A percentile compares a stretch with the other conserved stretches of the same genome.
Evolutionary conservation across 306 rosid species (phyloP).

Genomic region (Neltuma alba): DNA sequence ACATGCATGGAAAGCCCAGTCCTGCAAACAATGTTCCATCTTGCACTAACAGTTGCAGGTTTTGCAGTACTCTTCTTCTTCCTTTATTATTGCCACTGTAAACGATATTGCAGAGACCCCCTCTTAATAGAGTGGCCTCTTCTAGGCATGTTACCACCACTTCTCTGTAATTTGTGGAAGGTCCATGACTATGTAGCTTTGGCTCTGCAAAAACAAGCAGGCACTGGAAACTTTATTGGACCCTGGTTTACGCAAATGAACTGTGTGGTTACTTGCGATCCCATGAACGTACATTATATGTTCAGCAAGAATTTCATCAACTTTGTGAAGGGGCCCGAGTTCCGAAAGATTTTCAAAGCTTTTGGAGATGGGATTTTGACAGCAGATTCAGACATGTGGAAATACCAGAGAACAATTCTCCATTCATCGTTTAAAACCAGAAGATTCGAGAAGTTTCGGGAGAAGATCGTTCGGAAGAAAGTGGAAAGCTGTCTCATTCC

Average conservation of each 20-base stretch:
- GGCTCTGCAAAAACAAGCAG: constrained; percentile 3
- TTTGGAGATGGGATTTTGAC: background rate
- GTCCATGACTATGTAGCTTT: constrained; percentile 26
- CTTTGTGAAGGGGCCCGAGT: constrained; percentile 26
- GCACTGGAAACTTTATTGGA: constrained; percentile 39
- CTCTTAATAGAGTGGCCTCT: constrained; percentile 28
- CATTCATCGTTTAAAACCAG: constrained; percentile 1
- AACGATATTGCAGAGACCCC: background rate
- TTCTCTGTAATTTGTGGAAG: constrained; percentile 5
- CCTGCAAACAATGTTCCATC: too few species aligned
- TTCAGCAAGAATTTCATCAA: constrained; percentile 22
- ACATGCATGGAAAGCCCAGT: too few species aligned
- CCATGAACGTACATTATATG: constrained; percentile 42
- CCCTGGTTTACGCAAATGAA: constrained; percentile 34
- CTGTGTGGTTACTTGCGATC: constrained; percentile 33
- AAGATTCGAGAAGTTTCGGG: background rate
- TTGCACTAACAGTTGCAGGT: too few species aligned
- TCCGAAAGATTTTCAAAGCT: constrained; percentile 26
- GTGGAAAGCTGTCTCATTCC: background rate
- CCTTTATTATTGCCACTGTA: background rate
- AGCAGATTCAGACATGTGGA: constrained; percentile 23
- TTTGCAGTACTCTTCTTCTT: background rate
- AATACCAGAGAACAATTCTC: background rate
- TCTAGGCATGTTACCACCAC: constrained; percentile 28
- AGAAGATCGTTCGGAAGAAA: background rate